phyloP scores from a whole-genome alignment of 192 early-diverging fungal species.

The Coemansia sp. region DNA sequence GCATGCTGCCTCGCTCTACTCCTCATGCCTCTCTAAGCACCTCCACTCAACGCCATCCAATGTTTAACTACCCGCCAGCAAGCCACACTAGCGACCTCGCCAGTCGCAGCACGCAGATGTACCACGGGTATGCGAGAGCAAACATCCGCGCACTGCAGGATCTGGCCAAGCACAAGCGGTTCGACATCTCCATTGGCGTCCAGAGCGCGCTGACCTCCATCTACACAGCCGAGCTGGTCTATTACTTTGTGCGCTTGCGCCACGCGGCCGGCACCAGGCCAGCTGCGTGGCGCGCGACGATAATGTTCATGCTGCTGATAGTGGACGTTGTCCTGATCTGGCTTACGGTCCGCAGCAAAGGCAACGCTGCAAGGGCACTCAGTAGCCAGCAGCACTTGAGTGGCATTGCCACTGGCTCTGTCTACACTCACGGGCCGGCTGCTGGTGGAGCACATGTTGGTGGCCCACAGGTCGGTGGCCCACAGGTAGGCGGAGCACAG shows the following conservation, averaged over 20 bases:
- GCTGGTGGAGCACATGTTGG: neutral
- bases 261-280: constrained; percentile 28
- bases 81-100: neutral
- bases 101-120: constrained; percentile 5
- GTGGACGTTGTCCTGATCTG: constrained; percentile 44
- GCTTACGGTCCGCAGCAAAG: constrained; percentile 43
- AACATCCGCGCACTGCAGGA: constrained; percentile 3
- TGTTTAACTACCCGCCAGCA: constrained; percentile 34
- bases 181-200: constrained; percentile 47
- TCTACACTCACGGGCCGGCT: neutral
- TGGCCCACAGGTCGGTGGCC: too few relatives aligned
- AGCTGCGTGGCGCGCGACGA: constrained; percentile 44
- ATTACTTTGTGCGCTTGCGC: constrained; percentile 44
- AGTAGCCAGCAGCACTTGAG: neutral
- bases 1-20: neutral
- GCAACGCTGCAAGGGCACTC: neutral
- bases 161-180: constrained; percentile 26
- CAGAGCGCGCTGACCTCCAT: constrained; percentile 35
- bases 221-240: constrained; percentile 35
- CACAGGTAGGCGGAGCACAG: too few relatives aligned
- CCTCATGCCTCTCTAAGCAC: neutral
- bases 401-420: neutral
- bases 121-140: constrained; percentile 14
- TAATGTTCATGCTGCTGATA: constrained; percentile 41
- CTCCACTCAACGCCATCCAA: neutral